phyloP scores from a whole-genome alignment of 2,329 filamentous ascomycete species.

The Sphaerostilbella broomeana region DNA sequence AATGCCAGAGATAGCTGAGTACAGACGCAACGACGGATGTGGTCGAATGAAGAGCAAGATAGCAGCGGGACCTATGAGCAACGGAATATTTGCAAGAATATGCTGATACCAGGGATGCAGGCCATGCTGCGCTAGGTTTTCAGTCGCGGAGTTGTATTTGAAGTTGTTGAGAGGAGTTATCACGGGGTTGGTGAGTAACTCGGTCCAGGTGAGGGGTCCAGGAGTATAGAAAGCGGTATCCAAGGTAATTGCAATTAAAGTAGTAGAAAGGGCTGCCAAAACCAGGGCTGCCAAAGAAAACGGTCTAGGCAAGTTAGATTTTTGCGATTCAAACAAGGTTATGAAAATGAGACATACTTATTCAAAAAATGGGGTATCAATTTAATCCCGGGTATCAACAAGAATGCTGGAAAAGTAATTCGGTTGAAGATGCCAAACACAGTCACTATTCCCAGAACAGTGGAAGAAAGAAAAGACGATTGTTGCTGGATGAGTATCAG shows the following conservation, averaged over 20 bases:
- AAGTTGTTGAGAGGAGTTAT: constrained; percentile 76
- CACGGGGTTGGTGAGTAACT: constrained; percentile 57
- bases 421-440: constrained; percentile 91
- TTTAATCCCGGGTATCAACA: constrained; percentile 75
- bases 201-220: constrained; percentile 56
- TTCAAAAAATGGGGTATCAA: constrained; percentile 79
- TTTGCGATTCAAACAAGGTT: neutral
- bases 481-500: constrained; percentile 49
- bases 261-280: constrained; percentile 59
- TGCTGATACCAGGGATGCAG: constrained; percentile 77
- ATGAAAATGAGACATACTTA: constrained; percentile 50
- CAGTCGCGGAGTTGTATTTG: constrained; percentile 62
- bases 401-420: constrained; percentile 92
- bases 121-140: constrained; percentile 69
- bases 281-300: constrained; percentile 57
- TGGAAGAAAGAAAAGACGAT: constrained; percentile 68
- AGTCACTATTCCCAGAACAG: constrained; percentile 70
- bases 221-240: constrained; percentile 80
- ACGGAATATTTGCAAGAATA: constrained; percentile 59
- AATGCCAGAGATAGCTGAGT: constrained; percentile 67
- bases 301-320: constrained; percentile 37
- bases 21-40: constrained; percentile 54
- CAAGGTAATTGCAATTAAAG: constrained; percentile 65
- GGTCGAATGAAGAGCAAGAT: constrained; percentile 53
- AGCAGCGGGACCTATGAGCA: constrained; percentile 65